Evolutionary conservation across 306 rosid species (phyloP), one percentile per base, ranked within the genome.

Genomic region (Vigna hirtella): DNA sequence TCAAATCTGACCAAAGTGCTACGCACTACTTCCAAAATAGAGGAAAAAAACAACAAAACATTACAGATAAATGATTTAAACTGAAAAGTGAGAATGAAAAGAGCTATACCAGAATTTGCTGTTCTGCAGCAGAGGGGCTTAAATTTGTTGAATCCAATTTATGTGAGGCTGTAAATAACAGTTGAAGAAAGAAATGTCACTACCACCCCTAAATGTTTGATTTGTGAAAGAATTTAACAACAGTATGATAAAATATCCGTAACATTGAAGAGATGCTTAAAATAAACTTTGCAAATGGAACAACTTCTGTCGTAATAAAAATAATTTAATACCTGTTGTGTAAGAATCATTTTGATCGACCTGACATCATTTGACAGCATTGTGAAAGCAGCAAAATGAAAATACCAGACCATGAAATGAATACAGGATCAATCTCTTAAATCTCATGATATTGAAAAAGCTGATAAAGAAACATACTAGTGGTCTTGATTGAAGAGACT

Each of bases 31-130:
- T 53, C 61, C 76, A 47, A 69, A 77, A 45, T 64, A 53, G 66
- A 26, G 34, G 18, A 4, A 15, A 15, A 36, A 34, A 36, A 55
- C 0, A 48, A 43, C 43, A 68, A 72, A 32, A 70, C 65, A 51
- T 81, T 66, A 49, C 56, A 43, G 52, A 77, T 59, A 48, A 67
- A 45, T 59, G 40, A 32, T 26, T 53, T 70, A 56, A 53, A 66
- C 52, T 28, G 38, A 52, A 74, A 69, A 32, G 55, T 68, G 69
- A 82, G 71, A 75, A 36, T 79, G 79, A 48, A 67, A 59, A 77
- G 42, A 34, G 68, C 45, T 77, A 48, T 85, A 96, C 99, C 97
- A 96, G 88, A 88, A 96, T 96, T 84, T 93, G 98, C 82, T 96
- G 98, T 83, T 96, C 99, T 66, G 90, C 96, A 12, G 79, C 87